Base-by-base conservation (phyloP, 2,329 filamentous ascomycete genomes). In the Alternaria panax region DNA sequence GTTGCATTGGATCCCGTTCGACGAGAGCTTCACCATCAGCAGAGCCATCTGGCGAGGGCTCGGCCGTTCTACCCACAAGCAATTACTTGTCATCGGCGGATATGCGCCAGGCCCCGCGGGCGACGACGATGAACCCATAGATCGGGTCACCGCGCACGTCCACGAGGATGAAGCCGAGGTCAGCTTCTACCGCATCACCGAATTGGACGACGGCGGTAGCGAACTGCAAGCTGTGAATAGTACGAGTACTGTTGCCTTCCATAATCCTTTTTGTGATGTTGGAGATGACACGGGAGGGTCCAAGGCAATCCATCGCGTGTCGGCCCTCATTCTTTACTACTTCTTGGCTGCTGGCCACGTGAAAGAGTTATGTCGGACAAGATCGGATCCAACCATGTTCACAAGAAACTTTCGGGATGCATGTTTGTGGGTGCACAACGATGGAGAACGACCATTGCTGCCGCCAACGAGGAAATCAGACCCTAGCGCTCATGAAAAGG, bases 381-480 rank as follows among this genome's bases (percentile, higher is more conserved):
- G 68, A 22, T 60, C 65, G 25, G 69, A 71, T 54, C 70, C 70
- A 4, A 65, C 65, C 50, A 71, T 70, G 68, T 73, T 73, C 43
- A 68, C 70, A 38, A 70, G 70, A 40, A 73, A 70, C 51, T 73
- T 73, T 46, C 59, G 62, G 52, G 69, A 72, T 25, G 70, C 70
- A 1, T 73, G 70, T 54, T 59, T 60, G 32, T 73, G 70, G 70
- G 60, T 73, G 28, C 64, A 66, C 20, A 73, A 72, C 14, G 64
- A 64, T 28, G 70, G 70, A 25, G 68, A 69, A 43, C 62, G 64
- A 2, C 67, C 67, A 12, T 36, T 62, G 24, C 51, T 63, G 11
- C 65, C 66, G 11, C 61, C 68, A 14, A 57, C 65, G 7, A 64
- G 68, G 32, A 60, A 63, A 34, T 71, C 68, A n/a, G 67, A 65